phyloP scores from a whole-genome alignment of 192 early-diverging fungal species.

The Backusella luteola region DNA sequence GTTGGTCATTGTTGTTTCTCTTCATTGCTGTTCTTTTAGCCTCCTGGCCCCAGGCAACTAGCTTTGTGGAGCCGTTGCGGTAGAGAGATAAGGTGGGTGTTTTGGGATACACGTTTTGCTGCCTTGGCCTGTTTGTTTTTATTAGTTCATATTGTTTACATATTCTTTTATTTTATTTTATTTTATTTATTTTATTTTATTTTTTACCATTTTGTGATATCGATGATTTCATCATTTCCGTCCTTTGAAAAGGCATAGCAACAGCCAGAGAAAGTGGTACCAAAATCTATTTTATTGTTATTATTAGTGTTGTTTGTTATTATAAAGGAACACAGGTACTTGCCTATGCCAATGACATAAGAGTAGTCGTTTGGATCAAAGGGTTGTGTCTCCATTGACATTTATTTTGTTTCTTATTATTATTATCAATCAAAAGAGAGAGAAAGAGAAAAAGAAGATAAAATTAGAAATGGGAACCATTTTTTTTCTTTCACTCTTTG shows the following conservation, averaged over 20 bases:
- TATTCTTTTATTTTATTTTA: background rate
- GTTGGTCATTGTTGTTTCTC: conserved; percentile 36
- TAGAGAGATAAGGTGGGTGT: conserved; percentile 45
- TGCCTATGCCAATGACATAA: conserved; percentile 40
- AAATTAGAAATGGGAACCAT: conserved; percentile 6
- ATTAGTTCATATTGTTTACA: background rate
- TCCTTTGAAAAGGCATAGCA: conserved; percentile 48
- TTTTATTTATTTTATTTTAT: too few relatives aligned
- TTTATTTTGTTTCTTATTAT: background rate
- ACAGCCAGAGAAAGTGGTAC: conserved; percentile 50
- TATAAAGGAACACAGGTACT: background rate
- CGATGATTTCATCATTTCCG: conserved; percentile 40
- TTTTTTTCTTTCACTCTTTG: background rate
- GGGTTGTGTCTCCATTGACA: conserved; percentile 14
- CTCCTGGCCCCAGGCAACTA: conserved; percentile 43
- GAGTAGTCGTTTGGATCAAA: conserved; percentile 35
- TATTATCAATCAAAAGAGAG: background rate
- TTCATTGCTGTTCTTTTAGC: conserved; percentile 38
- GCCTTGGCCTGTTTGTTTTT: conserved; percentile 18
- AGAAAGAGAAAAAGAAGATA: background rate
- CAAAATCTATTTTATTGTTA: conserved; percentile 20
- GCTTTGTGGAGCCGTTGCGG: conserved; percentile 39
- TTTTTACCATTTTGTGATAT: conserved; percentile 49
- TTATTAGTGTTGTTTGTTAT: too few relatives aligned
- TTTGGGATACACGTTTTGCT: conserved; percentile 42